Percentiles rank a stretch among this genome's conserved stretches.
Conservation (phyloP, 2,329 filamentous ascomycete species). For the Exophiala calicioides region DNA sequence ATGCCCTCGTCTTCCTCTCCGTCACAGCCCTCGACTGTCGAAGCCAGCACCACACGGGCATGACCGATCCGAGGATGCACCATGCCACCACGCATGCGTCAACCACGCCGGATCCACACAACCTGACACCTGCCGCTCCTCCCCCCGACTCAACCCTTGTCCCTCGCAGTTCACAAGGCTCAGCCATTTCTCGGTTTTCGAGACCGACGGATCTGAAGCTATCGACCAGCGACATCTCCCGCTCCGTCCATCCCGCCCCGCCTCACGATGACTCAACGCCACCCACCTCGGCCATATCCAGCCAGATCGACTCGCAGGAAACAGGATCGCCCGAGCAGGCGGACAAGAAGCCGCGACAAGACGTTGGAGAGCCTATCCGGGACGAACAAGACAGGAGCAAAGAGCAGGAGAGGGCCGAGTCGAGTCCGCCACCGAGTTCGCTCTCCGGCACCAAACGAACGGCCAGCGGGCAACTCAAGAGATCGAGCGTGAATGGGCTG, state of each 20-base stretch:
- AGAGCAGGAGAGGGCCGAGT: too few relatives aligned
- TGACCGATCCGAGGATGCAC: constrained; percentile 20
- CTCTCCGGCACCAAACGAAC: constrained; percentile 26
- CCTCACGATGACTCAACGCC: constrained; percentile 20
- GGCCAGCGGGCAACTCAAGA: constrained; percentile 27
- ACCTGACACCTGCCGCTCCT: constrained; percentile 14
- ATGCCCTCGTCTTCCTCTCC: too few relatives aligned
- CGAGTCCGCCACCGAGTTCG: constrained; percentile 16
- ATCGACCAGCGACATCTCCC: constrained; percentile 19
- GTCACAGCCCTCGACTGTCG: too few relatives aligned
- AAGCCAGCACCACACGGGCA: constrained; percentile 4
- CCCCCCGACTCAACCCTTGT: constrained; percentile 4
- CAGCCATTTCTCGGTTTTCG: too few relatives aligned
- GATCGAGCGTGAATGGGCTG: constrained; percentile 21
- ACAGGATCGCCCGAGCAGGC: constrained; percentile 7
- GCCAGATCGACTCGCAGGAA: constrained; percentile 11
- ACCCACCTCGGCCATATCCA: constrained; percentile 25
- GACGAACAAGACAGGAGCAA: constrained; percentile 1
- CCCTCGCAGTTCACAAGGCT: constrained; percentile 7
- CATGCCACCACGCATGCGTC: constrained; percentile 23
- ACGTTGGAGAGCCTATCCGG: neutral
- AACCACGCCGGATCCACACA: constrained; percentile 20
- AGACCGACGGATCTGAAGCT: constrained; percentile 13
- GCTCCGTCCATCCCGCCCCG: constrained; percentile 1
- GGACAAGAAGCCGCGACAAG: constrained; percentile 8